Evolutionary conservation across 305 asterid genomes (phyloP), one percentile per base, ranked within the genome.

Genomic region (Fraxinus sp.): DNA sequence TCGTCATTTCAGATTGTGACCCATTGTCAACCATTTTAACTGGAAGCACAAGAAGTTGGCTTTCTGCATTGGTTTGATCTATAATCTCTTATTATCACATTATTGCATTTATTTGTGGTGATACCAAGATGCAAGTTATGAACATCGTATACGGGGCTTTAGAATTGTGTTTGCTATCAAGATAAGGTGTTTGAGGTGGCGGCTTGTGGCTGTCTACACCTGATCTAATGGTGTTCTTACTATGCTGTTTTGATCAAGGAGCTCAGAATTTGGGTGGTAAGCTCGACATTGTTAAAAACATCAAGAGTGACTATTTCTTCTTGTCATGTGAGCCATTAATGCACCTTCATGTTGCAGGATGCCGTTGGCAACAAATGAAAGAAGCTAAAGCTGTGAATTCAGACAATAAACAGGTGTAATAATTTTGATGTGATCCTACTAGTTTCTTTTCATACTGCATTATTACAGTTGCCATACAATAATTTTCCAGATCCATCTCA

Each of bases 1-100:
- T 76, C 89, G 85, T 33, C 90, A 88, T 35, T 90, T 92, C 85
- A 91, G 91, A 83, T 71, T 94, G 88, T 95, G 94, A 92, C 41
- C 9, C 49, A 41, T 6, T 78, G 76, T 44, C 4, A 4, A 35
- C 30, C 74, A 3, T 82, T 79, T 72, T n/a, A 49, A 35, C 57
- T 80, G 59, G 71, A 77, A 75, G 44, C 71, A 36, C 79, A 22
- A 16, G 78, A 18, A 49, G 55, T 18, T 36, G 33, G 68, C 77
- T 79, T 74, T 41, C 62, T 28, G 70, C 35, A 37, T 28, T 22
- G 2, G 18, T 37, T 8, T 20, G 71, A 62, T 83, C 70, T 66
- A 4, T 66, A 26, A 28, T 13, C 36, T 71, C 44, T 37, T 37
- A 37, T 37, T 37, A 7, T 37, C 41, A 28, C 24, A 32, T 28